These are phyloP conservation scores for Calonectria hongkongensis DNA, from an alignment of 2,329 filamentous ascomycete species.

Conservation along the genomic window DNA sequence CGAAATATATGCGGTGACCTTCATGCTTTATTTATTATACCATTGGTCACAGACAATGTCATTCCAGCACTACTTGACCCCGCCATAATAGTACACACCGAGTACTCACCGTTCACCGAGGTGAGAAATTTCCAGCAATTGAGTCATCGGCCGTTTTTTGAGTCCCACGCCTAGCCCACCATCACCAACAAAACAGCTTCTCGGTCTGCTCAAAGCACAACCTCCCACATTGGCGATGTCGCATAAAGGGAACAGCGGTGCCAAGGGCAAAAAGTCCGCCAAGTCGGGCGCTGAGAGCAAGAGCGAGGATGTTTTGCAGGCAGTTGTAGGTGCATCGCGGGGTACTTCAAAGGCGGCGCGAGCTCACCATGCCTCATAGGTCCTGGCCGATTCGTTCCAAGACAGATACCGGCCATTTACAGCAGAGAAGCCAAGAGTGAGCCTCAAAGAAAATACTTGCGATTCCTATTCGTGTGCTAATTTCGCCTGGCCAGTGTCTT, in stretches of 20 bases:
- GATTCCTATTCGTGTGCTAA: conserved; percentile 44
- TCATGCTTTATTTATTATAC: not conserved
- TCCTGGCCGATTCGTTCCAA: conserved; percentile 96
- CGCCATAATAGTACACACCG: conserved; percentile 31
- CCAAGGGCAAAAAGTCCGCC: conserved; percentile 72
- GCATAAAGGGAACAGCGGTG: conserved; percentile 64
- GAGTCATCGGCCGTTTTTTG: conserved; percentile 57
- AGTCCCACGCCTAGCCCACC: conserved; percentile 45
- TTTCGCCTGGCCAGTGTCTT: conserved; percentile 80
- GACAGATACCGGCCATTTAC: conserved; percentile 93
- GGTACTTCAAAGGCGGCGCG: conserved; percentile 48
- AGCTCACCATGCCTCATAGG: conserved; percentile 66
- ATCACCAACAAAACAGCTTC: conserved; percentile 42
- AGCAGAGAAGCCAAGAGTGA: conserved; percentile 88
- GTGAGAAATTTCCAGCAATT: conserved; percentile 56
- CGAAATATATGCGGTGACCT: not conserved
- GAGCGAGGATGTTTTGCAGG: conserved; percentile 75
- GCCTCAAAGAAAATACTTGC: conserved; percentile 51
- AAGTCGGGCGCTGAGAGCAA: conserved; percentile 72
- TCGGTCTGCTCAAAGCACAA: conserved; percentile 42
- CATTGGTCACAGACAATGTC: not conserved
- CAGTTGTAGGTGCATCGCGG: conserved; percentile 68
- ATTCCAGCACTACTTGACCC: not conserved
- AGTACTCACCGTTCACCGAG: conserved; percentile 52
- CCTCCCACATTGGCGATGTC: conserved; percentile 62